Evolutionary conservation across 768 basidiomycete species (phyloP).

Genomic region (Strobilomyces confusus): DNA sequence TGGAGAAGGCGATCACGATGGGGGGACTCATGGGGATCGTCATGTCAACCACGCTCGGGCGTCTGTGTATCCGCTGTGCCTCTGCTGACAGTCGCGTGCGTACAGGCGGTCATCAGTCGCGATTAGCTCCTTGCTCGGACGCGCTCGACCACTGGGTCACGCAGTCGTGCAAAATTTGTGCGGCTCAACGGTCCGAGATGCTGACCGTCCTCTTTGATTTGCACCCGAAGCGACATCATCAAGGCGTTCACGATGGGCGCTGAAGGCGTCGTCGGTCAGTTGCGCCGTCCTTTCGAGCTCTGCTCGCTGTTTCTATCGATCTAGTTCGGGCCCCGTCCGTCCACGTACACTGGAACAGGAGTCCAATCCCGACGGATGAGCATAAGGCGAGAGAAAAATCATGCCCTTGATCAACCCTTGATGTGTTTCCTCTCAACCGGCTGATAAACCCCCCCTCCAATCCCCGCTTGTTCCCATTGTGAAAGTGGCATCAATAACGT

Average conservation of each 20-base stretch:
- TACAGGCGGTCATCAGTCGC: constrained; percentile 73
- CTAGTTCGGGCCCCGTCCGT: too few species aligned
- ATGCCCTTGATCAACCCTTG: too few species aligned
- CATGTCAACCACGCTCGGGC: constrained; percentile 47
- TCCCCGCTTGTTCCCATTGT: too few species aligned
- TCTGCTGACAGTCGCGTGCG: background rate
- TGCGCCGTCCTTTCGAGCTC: background rate
- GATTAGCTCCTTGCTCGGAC: constrained; percentile 66
- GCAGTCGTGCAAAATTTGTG: constrained; percentile 53
- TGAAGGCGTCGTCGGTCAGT: constrained; percentile 70
- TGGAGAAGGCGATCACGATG: too few species aligned
- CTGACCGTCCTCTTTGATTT: constrained; percentile 67
- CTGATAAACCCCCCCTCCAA: too few species aligned
- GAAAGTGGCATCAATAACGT: too few species aligned
- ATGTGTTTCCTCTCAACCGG: too few species aligned
- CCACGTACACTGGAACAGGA: too few species aligned
- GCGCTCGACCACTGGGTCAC: constrained; percentile 71
- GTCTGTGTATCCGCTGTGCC: constrained; percentile 6
- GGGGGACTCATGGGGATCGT: constrained; percentile 46
- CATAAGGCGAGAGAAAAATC: too few species aligned
- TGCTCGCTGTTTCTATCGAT: too few species aligned
- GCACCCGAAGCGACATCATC: constrained; percentile 79
- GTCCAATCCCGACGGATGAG: too few species aligned
- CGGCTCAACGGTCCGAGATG: constrained; percentile 56
- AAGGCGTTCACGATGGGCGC: constrained; percentile 87